Percentiles rank a stretch among this genome's conserved stretches.
Conservation (phyloP, 2,329 filamentous ascomycete genomes). For the Bisporella sp. region DNA sequence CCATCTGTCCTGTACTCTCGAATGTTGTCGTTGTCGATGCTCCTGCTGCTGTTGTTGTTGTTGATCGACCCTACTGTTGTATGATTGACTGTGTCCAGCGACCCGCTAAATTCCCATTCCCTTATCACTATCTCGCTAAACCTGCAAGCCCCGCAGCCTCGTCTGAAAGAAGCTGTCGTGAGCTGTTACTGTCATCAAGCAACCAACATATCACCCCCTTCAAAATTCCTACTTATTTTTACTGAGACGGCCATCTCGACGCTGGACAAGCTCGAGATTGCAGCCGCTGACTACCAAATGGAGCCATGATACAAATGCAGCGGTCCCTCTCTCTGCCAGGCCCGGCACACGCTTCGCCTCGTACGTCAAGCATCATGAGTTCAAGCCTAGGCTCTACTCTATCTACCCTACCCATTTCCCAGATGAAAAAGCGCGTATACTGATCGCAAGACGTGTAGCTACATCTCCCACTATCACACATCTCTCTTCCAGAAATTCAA, state of each 20-base stretch:
- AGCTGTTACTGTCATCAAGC: no score
- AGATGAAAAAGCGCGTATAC: conserved; percentile 5
- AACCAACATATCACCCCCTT: no score
- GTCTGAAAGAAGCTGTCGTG: no score
- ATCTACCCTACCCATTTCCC: background rate
- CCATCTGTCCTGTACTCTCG: no score
- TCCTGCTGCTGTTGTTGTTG: no score
- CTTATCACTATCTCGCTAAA: no score
- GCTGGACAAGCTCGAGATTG: conserved; percentile 21
- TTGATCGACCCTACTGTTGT: no score
- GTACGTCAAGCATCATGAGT: conserved; percentile 20
- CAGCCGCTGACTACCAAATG: conserved; percentile 21
- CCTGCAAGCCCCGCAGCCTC: no score
- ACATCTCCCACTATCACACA: conserved; percentile 44
- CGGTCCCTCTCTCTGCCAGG: conserved; percentile 29
- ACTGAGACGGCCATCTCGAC: conserved; percentile 17
- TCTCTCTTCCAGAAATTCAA: conserved; percentile 46
- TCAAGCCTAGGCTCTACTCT: background rate
- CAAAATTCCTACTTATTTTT: background rate
- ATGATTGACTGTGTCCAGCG: no score
- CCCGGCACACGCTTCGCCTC: conserved; percentile 28
- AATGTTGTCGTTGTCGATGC: no score
- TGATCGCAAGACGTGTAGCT: conserved; percentile 30
- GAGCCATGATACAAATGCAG: conserved; percentile 30
- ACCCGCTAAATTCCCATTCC: no score